A percentile compares a stretch with the other conserved stretches of the same genome.
Conservation (phyloP, 306 rosid genomes). For the Carpinus viminea region DNA sequence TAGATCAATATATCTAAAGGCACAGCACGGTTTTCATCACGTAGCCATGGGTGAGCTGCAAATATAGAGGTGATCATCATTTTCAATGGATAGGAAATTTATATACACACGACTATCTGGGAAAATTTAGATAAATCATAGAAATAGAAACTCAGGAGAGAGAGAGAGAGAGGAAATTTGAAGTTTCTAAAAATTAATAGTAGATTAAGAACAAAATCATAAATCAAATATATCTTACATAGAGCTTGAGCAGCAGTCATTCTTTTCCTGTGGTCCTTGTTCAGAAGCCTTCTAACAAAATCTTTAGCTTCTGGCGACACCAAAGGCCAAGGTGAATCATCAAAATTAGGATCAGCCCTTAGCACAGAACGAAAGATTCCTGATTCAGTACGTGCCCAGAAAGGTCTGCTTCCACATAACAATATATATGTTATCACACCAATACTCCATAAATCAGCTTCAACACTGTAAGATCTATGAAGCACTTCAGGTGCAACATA, state of each 20-base stretch:
- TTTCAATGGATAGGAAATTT: constrained; percentile 16
- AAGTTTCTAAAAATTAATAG: constrained; percentile 19
- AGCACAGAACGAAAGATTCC: constrained; percentile 96
- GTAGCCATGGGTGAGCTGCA: constrained; percentile 96
- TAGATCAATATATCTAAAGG: constrained; percentile 83
- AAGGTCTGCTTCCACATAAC: constrained; percentile 94
- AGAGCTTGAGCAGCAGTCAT: constrained; percentile 97
- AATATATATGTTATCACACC: constrained; percentile 94
- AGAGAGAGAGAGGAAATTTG: constrained; percentile 7
- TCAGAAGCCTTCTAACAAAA: constrained; percentile 87
- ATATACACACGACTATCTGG: background rate
- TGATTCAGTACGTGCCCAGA: constrained; percentile 97
- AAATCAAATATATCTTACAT: constrained; percentile 43
- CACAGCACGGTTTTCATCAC: constrained; percentile 56
- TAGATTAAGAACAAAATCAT: constrained; percentile 19
- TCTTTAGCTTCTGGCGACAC: constrained; percentile 92
- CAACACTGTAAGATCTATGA: constrained; percentile 87
- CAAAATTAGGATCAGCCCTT: constrained; percentile 90
- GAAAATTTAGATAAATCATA: background rate
- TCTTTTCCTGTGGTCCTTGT: constrained; percentile 94
- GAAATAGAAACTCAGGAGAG: background rate
- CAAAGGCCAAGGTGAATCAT: constrained; percentile 91
- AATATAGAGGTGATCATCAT: constrained; percentile 33
- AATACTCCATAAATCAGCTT: constrained; percentile 95
- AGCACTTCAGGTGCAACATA: constrained; percentile 97